These are phyloP conservation scores for Taphrina populina DNA, from an alignment of 1,139 yeast genomes.

Conservation along the genomic window DNA sequence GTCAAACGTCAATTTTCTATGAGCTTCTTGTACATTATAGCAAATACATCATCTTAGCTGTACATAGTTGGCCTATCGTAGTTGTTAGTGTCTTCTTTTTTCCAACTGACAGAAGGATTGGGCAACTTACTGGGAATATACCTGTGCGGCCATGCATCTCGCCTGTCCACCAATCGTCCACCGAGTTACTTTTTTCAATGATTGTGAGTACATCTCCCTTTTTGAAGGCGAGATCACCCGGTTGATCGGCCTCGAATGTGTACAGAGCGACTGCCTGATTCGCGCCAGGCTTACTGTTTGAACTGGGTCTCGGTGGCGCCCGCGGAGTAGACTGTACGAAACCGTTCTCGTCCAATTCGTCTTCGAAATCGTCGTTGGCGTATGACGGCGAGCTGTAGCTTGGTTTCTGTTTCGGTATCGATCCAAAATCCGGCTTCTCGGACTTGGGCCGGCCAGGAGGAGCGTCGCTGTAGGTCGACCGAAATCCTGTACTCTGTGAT, in stretches of 20 bases:
- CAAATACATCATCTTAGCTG: constrained; percentile 5
- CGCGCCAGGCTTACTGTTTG: constrained; percentile 32
- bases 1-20: too few species aligned
- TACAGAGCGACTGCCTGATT: constrained; percentile 74
- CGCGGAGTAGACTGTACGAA: constrained; percentile 12
- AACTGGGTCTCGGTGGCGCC: constrained; percentile 26
- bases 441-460: constrained; percentile 36
- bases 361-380: constrained; percentile 6
- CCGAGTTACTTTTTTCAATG: constrained; percentile 76
- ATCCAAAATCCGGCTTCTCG: constrained; percentile 26
- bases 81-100: background rate
- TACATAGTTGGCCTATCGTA: constrained; percentile 12
- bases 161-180: constrained; percentile 99
- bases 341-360: constrained; percentile 24
- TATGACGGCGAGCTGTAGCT: background rate
- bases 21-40: too few species aligned
- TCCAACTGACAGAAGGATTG: background rate
- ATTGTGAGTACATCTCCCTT: constrained; percentile 95
- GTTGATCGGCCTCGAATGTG: constrained; percentile 85
- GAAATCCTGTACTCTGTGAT: constrained; percentile 23
- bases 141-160: constrained; percentile 78
- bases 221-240: constrained; percentile 84
- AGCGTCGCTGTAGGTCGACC: constrained; percentile 41
- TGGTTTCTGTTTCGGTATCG: background rate
- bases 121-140: constrained; percentile 83